These are phyloP conservation scores for Leptographium wingfieldii DNA, from an alignment of 2,329 filamentous ascomycete species.

Conservation along the genomic window DNA sequence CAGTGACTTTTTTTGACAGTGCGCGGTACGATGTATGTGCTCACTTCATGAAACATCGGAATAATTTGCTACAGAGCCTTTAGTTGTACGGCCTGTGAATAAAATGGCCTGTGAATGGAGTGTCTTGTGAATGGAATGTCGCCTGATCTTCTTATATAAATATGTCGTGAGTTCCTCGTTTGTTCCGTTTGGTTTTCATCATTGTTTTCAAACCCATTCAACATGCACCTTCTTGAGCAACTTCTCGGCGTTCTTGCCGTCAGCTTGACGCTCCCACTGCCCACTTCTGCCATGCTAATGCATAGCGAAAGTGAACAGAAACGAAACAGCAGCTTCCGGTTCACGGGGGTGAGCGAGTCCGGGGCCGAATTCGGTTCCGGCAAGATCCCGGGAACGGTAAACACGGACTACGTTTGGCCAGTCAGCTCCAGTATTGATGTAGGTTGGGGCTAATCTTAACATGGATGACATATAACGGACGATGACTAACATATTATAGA, in stretches of 20 bases:
- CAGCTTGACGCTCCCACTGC: slow-evolving; percentile 19
- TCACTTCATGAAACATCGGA: neutral
- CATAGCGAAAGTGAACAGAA: slow-evolving; percentile 17
- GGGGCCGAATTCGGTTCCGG: slow-evolving; percentile 50
- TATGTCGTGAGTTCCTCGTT: neutral
- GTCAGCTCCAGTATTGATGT: slow-evolving; percentile 30
- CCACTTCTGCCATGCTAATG: slow-evolving; percentile 8
- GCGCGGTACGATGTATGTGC: too few species aligned
- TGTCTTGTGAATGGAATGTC: too few species aligned
- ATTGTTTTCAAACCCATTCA: neutral
- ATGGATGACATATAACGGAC: too few species aligned
- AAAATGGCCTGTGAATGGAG: too few species aligned
- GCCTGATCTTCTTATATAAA: neutral
- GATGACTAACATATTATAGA: neutral
- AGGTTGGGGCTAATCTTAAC: slow-evolving; percentile 3
- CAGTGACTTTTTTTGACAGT: too few species aligned
- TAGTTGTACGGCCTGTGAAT: neutral
- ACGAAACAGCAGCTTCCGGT: slow-evolving; percentile 23
- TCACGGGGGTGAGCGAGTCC: slow-evolving; percentile 30
- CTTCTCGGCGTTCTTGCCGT: slow-evolving; percentile 18
- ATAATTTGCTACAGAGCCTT: neutral
- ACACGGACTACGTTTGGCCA: slow-evolving; percentile 49
- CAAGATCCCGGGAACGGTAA: slow-evolving; percentile 40
- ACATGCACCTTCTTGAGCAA: slow-evolving; percentile 22
- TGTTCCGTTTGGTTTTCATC: neutral